A percentile compares a stretch with the other conserved stretches of the same genome.
Conservation (phyloP, 78 protist species). For the Dictyostelium firmibasis region DNA sequence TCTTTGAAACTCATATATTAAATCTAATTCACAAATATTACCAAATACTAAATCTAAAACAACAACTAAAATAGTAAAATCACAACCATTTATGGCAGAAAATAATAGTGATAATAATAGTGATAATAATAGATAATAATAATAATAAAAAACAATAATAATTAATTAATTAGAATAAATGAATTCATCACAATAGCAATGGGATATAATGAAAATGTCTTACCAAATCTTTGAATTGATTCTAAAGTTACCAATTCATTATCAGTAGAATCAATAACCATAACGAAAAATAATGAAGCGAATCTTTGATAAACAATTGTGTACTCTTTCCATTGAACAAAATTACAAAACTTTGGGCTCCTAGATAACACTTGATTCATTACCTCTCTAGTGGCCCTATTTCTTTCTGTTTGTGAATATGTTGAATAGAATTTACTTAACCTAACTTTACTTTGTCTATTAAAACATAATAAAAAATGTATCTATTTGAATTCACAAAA, state of each 20-base stretch:
- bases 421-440: slow-evolving; percentile 34
- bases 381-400: slow-evolving; percentile 80
- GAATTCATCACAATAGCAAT: no score
- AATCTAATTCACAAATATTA: slow-evolving; percentile 97
- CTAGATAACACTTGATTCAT: slow-evolving; percentile 81
- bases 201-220: neutral
- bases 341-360: slow-evolving; percentile 91
- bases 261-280: slow-evolving; percentile 88
- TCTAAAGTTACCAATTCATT: slow-evolving; percentile 97
- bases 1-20: slow-evolving; percentile 97
- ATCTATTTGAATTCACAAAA: slow-evolving; percentile 17
- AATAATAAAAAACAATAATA: neutral
- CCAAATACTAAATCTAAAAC: slow-evolving; percentile 55
- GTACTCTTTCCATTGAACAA: slow-evolving; percentile 90
- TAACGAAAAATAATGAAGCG: slow-evolving; percentile 91
- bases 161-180: neutral
- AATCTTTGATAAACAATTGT: slow-evolving; percentile 91
- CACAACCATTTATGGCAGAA: no score
- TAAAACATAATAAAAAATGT: slow-evolving; percentile 35
- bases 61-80: slow-evolving; percentile 10
- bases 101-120: neutral
- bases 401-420: slow-evolving; percentile 77
- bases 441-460: slow-evolving; percentile 69
- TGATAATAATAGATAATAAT: neutral
- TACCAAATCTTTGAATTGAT: slow-evolving; percentile 91